These are phyloP conservation scores for Penicillium thymicola DNA, from an alignment of 2,329 filamentous ascomycete species.

Conservation along the genomic window DNA sequence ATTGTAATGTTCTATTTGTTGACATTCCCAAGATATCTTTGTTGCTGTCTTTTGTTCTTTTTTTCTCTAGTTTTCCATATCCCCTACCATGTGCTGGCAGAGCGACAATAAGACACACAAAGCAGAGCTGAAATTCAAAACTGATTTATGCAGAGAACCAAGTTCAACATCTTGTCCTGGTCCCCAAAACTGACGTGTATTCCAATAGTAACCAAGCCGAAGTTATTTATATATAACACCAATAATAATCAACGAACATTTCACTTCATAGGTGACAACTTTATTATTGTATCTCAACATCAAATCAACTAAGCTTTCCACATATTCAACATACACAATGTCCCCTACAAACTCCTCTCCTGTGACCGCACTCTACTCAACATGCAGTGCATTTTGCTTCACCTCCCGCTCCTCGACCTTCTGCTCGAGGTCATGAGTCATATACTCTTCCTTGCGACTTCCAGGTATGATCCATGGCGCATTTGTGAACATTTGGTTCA, in stretches of 20 bases:
- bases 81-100: too few relatives aligned
- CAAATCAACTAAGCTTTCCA: not conserved
- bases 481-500: constrained; percentile 65
- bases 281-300: not conserved
- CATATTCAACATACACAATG: not conserved
- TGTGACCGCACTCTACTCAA: constrained; percentile 6
- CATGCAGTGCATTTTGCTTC: constrained; percentile 40
- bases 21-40: not conserved
- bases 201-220: too few relatives aligned
- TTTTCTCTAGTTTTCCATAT: too few relatives aligned
- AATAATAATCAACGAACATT: not conserved
- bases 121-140: too few relatives aligned
- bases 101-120: too few relatives aligned
- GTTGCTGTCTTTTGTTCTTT: not conserved
- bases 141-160: too few relatives aligned
- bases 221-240: not conserved
- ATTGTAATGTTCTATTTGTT: too few relatives aligned
- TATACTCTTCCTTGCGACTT: constrained; percentile 53
- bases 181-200: too few relatives aligned
- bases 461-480: constrained; percentile 62
- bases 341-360: not conserved
- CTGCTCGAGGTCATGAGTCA: constrained; percentile 57
- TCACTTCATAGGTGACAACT: too few relatives aligned
- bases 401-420: constrained; percentile 56
- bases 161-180: too few relatives aligned